Base-by-base conservation (phyloP, 257 asterid genomes). In the Capsicum chinense region DNA sequence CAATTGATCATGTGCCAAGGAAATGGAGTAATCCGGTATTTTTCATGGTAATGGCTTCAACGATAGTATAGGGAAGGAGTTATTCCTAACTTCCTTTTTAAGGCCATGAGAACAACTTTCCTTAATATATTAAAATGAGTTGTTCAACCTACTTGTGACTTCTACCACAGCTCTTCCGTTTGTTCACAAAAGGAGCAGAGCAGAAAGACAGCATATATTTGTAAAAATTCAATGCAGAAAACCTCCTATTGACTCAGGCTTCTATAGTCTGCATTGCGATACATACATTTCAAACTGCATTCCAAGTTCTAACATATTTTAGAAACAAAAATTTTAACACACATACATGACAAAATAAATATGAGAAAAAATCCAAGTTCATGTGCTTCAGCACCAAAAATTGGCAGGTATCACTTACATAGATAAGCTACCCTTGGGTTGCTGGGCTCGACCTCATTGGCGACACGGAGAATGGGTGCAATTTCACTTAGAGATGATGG, bases 381-480 rank as follows among this genome's bases (percentile, higher is more conserved):
- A 7, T 78, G 63, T 78, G 37, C 80, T 74, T 21, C 44, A 48
- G 60, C 62, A 50, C 79, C 80, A 74, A 74, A 74, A 21, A 16
- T 48, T 74, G 63, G 2, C 16, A 54, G 19, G 39, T 11, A 50
- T 48, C 83, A 92, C 99, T 93, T 91, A 96, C 99, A 96, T 54
- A 96, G 95, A 84, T 96, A 93, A 87, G 98, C 98, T 83, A 96
- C 99, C 88, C 99, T 92, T 10, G 98, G 92, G 81, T 94, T 92
- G 83, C 88, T 94, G 58, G 94, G 88, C 90, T 96, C 99, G 56
- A 96, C 99, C 88, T 96, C 99, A 78, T 96, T 96, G 83, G 99
- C 99, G 82, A 96, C 99, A 83, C 99, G 99, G 56, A 96, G 97
- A 89, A 96, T 94, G 60, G 98, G 99, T 0, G 99, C 99, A 83